These are phyloP conservation scores for Chondrostereum purpureum DNA, from an alignment of 1,284 basidiomycete genomes.

Conservation along the genomic window DNA sequence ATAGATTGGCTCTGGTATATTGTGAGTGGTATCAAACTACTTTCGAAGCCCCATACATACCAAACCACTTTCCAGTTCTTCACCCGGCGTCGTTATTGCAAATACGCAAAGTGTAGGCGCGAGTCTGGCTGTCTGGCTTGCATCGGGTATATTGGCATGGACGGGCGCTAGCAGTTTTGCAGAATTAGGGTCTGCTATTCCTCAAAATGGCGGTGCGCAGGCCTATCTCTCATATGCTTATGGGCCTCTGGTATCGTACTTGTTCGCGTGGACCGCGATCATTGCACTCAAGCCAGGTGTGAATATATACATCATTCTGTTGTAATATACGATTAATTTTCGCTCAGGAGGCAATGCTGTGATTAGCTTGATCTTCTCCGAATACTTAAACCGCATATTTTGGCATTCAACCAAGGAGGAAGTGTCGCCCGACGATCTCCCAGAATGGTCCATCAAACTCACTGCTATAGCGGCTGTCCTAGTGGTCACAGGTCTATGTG, in stretches of 20 bases:
- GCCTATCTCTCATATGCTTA: constrained; percentile 86
- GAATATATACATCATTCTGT: constrained; percentile 18
- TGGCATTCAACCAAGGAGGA: constrained; percentile 59
- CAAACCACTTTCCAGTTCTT: constrained; percentile 51
- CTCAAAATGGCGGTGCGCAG: constrained; percentile 85
- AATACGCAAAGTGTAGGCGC: constrained; percentile 84
- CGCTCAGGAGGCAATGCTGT: constrained; percentile 57
- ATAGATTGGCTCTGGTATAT: constrained; percentile 88
- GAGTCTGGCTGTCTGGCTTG: constrained; percentile 75
- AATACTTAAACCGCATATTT: constrained; percentile 83
- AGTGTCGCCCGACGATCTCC: constrained; percentile 71
- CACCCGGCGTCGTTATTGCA: constrained; percentile 85
- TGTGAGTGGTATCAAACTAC: constrained; percentile 60
- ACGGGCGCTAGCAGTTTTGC: constrained; percentile 91
- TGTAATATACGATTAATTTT: constrained; percentile 1
- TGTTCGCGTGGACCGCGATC: constrained; percentile 88
- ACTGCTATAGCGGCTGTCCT: constrained; percentile 74
- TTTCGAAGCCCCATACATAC: background rate
- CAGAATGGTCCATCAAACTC: constrained; percentile 90
- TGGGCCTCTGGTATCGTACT: constrained; percentile 78
- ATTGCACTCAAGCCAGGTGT: constrained; percentile 80
- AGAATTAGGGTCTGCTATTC: constrained; percentile 80
- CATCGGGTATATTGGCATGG: constrained; percentile 81
- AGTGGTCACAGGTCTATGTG: constrained; percentile 70
- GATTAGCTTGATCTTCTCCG: constrained; percentile 68